These are phyloP conservation scores for Zancudomyces culisetae DNA, from an alignment of 371 early-diverging fungal species.

Conservation along the genomic window DNA sequence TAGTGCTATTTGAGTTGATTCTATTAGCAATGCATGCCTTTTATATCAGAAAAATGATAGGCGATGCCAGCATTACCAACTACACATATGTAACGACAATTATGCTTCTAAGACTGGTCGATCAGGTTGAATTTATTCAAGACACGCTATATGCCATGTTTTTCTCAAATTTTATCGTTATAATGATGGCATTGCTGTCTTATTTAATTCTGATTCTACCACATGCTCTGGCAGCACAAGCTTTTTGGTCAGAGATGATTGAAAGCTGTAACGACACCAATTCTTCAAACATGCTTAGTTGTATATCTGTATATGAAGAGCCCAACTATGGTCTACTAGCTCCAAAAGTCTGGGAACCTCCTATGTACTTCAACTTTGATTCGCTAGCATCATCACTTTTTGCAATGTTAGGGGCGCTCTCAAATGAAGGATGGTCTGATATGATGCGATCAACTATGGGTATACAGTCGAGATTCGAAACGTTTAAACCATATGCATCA, in stretches of 20 bases:
- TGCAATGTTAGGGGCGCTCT: conserved; percentile 41
- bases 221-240: conserved; percentile 45
- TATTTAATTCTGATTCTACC: conserved; percentile 38
- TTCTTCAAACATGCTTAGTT: conserved; percentile 14
- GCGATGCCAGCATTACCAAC: not conserved
- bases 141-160: conserved; percentile 39
- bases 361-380: conserved; percentile 44
- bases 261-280: conserved; percentile 33
- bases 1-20: conserved; percentile 46
- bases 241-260: conserved; percentile 35
- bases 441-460: conserved; percentile 37
- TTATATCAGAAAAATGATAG: conserved; percentile 14
- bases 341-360: conserved; percentile 46
- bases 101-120: conserved; percentile 41
- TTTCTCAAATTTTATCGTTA: conserved; percentile 32
- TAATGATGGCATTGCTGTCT: conserved; percentile 36
- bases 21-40: conserved; percentile 36
- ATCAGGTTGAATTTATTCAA: conserved; percentile 31
- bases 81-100: conserved; percentile 18
- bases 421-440: conserved; percentile 52
- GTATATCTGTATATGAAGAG: conserved; percentile 23
- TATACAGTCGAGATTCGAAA: conserved; percentile 28
- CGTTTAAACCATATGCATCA: conserved; percentile 26
- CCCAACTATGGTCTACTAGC: conserved; percentile 19
- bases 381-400: conserved; percentile 34